Conservation (phyloP, 2,329 filamentous ascomycete genomes). For the Xylariaceae sp. region DNA sequence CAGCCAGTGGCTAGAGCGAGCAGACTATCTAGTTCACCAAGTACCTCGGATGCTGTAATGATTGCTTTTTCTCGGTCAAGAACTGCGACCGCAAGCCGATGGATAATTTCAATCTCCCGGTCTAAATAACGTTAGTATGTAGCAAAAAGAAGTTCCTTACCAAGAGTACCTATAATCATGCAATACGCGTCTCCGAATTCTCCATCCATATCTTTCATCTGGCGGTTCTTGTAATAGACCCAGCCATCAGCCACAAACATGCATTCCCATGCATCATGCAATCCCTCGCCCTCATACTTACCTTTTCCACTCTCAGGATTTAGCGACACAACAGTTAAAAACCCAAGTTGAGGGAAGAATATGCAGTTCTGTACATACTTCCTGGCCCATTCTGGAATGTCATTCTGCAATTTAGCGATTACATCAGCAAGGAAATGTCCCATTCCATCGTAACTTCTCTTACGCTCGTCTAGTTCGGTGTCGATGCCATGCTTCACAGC, state of each 20-base stretch:
- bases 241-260: conserved; percentile 75
- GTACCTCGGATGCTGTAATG: conserved; percentile 73
- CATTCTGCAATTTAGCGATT: conserved; percentile 65
- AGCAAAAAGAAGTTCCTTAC: not conserved
- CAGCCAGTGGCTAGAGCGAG: conserved; percentile 82
- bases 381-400: conserved; percentile 65
- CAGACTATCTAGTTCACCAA: conserved; percentile 86
- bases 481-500: conserved; percentile 77
- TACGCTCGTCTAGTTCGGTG: conserved; percentile 76
- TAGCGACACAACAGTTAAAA: conserved; percentile 76
- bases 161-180: conserved; percentile 73
- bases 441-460: conserved; percentile 78
- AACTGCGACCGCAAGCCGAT: conserved; percentile 74
- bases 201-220: conserved; percentile 81
- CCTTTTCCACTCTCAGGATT: conserved; percentile 64
- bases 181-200: conserved; percentile 85
- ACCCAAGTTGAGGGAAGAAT: conserved; percentile 91
- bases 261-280: conserved; percentile 72
- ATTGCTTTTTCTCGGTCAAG: conserved; percentile 72
- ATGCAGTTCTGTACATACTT: conserved; percentile 73
- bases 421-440: conserved; percentile 74
- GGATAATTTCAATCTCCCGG: conserved; percentile 86
- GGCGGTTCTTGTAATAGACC: conserved; percentile 84
- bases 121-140: conserved; percentile 55
- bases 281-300: conserved; percentile 66